Conservation (phyloP, 2,329 filamentous ascomycete species). For the Penicillium corylophilum region DNA sequence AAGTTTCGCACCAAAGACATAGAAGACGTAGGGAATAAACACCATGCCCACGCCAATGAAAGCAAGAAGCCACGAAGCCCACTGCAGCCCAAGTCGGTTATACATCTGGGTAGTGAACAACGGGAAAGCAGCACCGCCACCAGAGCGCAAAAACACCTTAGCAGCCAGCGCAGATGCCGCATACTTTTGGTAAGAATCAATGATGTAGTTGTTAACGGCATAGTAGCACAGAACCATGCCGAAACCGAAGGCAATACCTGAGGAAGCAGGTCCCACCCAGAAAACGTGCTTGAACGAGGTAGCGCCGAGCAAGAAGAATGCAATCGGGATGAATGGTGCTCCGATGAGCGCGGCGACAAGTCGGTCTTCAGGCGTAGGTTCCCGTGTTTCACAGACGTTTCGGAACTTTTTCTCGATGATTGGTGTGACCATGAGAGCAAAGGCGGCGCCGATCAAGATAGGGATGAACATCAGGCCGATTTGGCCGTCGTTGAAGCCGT, state of each 20-base stretch:
- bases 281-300: constrained; percentile 58
- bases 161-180: constrained; percentile 46
- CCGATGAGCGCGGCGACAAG: constrained; percentile 72
- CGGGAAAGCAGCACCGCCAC: constrained; percentile 69
- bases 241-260: constrained; percentile 68
- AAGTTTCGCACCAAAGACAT: constrained; percentile 16
- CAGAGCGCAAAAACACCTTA: constrained; percentile 51
- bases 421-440: constrained; percentile 33
- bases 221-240: constrained; percentile 80
- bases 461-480: constrained; percentile 46
- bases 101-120: constrained; percentile 79
- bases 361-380: constrained; percentile 70
- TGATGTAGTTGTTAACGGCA: constrained; percentile 69
- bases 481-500: constrained; percentile 45
- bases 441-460: constrained; percentile 33
- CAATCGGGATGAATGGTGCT: constrained; percentile 66
- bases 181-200: constrained; percentile 57
- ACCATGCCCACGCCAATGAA: constrained; percentile 46
- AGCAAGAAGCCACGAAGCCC: constrained; percentile 67
- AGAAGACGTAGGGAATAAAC: constrained; percentile 23
- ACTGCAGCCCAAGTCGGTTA: constrained; percentile 65
- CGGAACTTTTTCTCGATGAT: constrained; percentile 74
- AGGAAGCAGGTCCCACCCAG: constrained; percentile 57
- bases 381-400: constrained; percentile 56
- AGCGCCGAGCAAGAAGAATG: constrained; percentile 63